Conservation (phyloP, 495 filamentous ascomycete species). For the Melanomma pulvis-pyrius region DNA sequence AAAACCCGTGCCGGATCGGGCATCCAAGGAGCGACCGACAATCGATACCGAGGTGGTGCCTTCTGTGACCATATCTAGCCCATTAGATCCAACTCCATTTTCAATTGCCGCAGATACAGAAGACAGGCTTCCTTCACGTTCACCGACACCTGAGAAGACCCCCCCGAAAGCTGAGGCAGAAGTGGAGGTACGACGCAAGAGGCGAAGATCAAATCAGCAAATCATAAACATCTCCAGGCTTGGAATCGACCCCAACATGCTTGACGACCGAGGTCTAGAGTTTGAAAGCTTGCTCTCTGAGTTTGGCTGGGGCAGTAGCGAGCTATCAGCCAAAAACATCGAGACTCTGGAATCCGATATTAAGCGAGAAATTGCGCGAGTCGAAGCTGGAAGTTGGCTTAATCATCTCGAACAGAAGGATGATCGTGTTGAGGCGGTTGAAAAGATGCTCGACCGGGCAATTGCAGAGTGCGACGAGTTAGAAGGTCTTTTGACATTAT, state of each 20-base stretch:
- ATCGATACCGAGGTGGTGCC: constrained; percentile 40
- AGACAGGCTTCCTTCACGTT: constrained; percentile 31
- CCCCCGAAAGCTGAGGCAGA: constrained; percentile 47
- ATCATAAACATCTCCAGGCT: constrained; percentile 76
- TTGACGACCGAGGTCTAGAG: constrained; percentile 69
- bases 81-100: constrained; percentile 27
- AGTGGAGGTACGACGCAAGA: constrained; percentile 54
- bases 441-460: constrained; percentile 79
- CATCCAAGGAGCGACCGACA: constrained; percentile 23
- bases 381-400: constrained; percentile 92
- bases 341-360: constrained; percentile 82
- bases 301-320: constrained; percentile 84
- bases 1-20: constrained; percentile 17
- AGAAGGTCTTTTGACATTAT: constrained; percentile 88
- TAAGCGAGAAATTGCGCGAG: constrained; percentile 81
- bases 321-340: constrained; percentile 69
- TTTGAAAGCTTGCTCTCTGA: constrained; percentile 81
- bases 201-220: constrained; percentile 72
- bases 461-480: constrained; percentile 94
- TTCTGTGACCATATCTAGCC: constrained; percentile 42
- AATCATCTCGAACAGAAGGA: constrained; percentile 86
- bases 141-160: constrained; percentile 42
- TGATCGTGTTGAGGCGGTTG: constrained; percentile 80
- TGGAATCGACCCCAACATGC: constrained; percentile 68
- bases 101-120: constrained; percentile 11